These are phyloP conservation scores for Vanrija humicola DNA, from an alignment of 1,284 basidiomycete genomes.

Conservation along the genomic window DNA sequence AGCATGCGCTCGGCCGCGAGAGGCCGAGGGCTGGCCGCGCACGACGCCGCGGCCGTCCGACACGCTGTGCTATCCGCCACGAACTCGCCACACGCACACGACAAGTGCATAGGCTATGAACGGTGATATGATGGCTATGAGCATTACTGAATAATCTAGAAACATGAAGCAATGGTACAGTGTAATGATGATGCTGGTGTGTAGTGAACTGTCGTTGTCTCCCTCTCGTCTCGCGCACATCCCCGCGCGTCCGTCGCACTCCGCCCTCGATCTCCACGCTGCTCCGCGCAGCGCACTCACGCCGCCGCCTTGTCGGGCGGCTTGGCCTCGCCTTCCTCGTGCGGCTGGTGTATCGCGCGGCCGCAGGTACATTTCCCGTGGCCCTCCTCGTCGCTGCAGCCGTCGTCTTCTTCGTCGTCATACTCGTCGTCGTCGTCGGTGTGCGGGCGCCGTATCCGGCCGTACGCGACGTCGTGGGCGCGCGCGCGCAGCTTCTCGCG, in stretches of 20 bases:
- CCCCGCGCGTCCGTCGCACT: not conserved
- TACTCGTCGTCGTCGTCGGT: constrained; percentile 1
- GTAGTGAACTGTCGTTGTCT: not conserved
- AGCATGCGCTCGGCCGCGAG: no score
- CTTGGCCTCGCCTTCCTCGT: constrained; percentile 1
- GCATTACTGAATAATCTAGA: no score
- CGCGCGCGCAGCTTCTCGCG: constrained; percentile 70
- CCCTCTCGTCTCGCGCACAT: not conserved
- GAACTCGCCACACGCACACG: no score
- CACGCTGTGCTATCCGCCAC: no score
- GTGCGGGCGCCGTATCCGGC: constrained; percentile 16
- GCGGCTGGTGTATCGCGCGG: constrained; percentile 3
- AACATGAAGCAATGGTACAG: not conserved
- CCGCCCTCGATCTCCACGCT: not conserved
- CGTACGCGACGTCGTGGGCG: constrained; percentile 54
- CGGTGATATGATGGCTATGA: no score
- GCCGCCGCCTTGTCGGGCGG: constrained; percentile 5
- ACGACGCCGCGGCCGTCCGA: no score
- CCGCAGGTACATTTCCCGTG: constrained; percentile 11
- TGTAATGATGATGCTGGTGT: not conserved
- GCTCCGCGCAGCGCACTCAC: not conserved
- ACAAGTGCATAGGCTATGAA: no score
- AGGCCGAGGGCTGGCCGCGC: no score
- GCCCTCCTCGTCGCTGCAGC: constrained; percentile 10
- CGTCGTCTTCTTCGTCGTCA: constrained; percentile 2